Evolutionary conservation across 306 rosid genomes (phyloP), one percentile per base, ranked within the genome.

Genomic region (Luffa acutangula): DNA sequence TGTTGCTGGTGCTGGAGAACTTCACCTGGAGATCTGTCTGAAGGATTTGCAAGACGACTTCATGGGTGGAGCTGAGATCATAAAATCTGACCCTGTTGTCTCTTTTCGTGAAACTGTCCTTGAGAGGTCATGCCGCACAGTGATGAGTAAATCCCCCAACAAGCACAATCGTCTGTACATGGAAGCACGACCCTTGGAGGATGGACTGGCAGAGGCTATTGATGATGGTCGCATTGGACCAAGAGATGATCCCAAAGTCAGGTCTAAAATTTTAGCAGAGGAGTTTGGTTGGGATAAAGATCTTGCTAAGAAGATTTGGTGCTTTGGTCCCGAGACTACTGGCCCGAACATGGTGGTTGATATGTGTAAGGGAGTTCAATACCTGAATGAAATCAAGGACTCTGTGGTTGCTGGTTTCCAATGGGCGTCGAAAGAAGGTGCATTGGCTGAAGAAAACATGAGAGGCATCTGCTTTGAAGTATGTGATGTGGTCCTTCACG

Each of bases 131-230:
- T 37, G 83, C 85, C 94, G 95, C 21, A 89, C 89, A 0, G 98
- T 94, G 84, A 94, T 94, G 98, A 94, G 98, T 82, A 94, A 94
- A 73, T 94, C 98, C 1, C 97, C 97, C 15, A 92, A 94, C 91
- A 94, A 92, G 84, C 98, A 94, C 76, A 94, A 94, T 83, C 87
- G 97, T 36, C 82, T 94, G 17, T 94, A 94, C 89, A 94, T 94
- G 98, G 98, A 94, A 80, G 95, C 95, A 20, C 88, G 92, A 0
- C 95, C 95, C 3, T 0, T 82, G 87, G 96, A 92, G 79, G 96
- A 92, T 0, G 93, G 96, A 31, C 89, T 92, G 60, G 85, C 93
- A 0, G 96, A 92, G 84, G 97, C 96, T n/a, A 92, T 92, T 83
- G 97, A 92, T 53, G 96, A 90, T 0, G 97, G 97, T 1, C 91